A percentile compares a stretch with the other conserved stretches of the same genome.
These are phyloP conservation scores for Fusarium equiseti DNA, from an alignment of 2,329 filamentous ascomycete species.

Conservation along the genomic window DNA sequence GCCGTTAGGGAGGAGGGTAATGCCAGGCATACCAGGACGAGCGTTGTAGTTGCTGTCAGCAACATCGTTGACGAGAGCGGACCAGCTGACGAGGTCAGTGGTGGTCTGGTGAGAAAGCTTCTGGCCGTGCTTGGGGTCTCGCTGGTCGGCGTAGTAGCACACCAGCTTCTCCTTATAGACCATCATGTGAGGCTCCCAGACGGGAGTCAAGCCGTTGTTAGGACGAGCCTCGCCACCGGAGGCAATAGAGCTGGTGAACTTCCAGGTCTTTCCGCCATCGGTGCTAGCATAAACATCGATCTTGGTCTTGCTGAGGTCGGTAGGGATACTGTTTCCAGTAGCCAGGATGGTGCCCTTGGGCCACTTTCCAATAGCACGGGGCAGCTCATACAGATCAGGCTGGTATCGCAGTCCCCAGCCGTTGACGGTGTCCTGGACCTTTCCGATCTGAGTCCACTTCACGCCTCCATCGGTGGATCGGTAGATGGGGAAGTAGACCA, in stretches of 20 bases:
- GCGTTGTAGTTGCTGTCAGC: constrained; percentile 68
- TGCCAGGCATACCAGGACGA: constrained; percentile 76
- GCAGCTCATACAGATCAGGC: constrained; percentile 75
- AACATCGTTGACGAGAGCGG: constrained; percentile 68
- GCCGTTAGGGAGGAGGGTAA: constrained; percentile 68
- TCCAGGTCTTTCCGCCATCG: constrained; percentile 72
- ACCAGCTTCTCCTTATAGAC: constrained; percentile 70
- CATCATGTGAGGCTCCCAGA: constrained; percentile 79
- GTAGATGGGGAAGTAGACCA: constrained; percentile 67
- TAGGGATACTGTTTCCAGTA: constrained; percentile 70
- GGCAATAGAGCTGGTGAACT: constrained; percentile 75
- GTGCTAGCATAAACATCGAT: constrained; percentile 75
- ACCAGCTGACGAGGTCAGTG: constrained; percentile 71
- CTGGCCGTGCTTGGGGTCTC: constrained; percentile 72
- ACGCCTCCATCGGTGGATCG: constrained; percentile 64
- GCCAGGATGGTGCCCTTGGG: constrained; percentile 72
- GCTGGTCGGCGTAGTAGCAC: constrained; percentile 78
- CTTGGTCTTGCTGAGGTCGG: constrained; percentile 71
- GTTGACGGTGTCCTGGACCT: constrained; percentile 73
- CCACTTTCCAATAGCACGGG: constrained; percentile 67
- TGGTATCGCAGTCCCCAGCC: constrained; percentile 78
- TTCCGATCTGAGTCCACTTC: constrained; percentile 74
- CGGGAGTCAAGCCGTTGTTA: constrained; percentile 73
- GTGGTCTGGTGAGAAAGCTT: constrained; percentile 75
- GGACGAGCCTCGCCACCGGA: constrained; percentile 71